Evolutionary conservation across 371 early-diverging fungal genomes (phyloP).

Genomic region (Mucor piriformis): DNA sequence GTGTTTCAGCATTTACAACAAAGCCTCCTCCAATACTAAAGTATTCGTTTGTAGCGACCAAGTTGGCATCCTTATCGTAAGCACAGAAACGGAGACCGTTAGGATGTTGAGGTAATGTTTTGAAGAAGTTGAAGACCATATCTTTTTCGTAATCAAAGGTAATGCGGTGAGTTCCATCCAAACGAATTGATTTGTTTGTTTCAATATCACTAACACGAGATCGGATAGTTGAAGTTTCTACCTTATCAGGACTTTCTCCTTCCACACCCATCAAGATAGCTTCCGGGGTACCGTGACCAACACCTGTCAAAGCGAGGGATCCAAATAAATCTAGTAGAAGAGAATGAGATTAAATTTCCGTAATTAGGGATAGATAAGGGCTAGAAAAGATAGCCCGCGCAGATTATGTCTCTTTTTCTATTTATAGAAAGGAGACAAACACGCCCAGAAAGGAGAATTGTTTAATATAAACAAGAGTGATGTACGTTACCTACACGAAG

Average conservation of each 20-base stretch:
- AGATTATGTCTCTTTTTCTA: neutral
- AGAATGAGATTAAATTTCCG: constrained; percentile 5
- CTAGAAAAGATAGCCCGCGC: neutral
- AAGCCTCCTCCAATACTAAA: constrained; percentile 97
- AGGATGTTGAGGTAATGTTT: constrained; percentile 91
- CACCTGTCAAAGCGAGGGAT: constrained; percentile 92
- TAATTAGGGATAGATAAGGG: constrained; percentile 8
- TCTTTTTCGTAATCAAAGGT: constrained; percentile 82
- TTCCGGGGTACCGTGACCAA: constrained; percentile 93
- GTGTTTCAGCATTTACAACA: constrained; percentile 89
- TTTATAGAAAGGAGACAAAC: neutral
- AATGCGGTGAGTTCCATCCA: constrained; percentile 80
- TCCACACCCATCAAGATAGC: constrained; percentile 91
- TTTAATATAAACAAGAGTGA: neutral
- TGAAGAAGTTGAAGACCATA: constrained; percentile 83
- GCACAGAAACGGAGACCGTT: constrained; percentile 95
- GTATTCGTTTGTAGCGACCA: constrained; percentile 92
- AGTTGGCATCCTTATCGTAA: constrained; percentile 75
- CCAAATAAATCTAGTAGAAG: constrained; percentile 80
- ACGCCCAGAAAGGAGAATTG: neutral
- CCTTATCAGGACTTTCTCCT: constrained; percentile 90
- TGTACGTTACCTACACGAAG: constrained; percentile 67
- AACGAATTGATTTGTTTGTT: constrained; percentile 65
- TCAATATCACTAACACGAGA: constrained; percentile 77
- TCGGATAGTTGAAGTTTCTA: constrained; percentile 82